Conservation (phyloP, 495 filamentous ascomycete species). For the Penicillium subrubescens region DNA sequence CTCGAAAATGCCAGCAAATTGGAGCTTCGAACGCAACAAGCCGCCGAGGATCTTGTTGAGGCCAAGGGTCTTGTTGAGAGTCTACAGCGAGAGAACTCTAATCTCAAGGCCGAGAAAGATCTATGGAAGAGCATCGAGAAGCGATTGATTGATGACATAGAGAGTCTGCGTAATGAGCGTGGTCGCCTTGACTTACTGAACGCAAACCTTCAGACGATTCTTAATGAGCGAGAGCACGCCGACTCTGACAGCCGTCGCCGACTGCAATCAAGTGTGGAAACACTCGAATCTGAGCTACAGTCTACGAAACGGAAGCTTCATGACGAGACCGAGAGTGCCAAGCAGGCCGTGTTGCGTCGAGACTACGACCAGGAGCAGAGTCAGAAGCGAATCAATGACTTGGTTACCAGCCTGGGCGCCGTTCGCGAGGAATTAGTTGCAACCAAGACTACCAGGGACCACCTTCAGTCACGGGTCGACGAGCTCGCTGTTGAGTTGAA, state of each 20-base stretch:
- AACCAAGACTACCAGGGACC: slow-evolving; percentile 81
- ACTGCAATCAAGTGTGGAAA: slow-evolving; percentile 73
- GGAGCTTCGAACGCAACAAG: slow-evolving; percentile 85
- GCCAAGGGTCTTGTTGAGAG: slow-evolving; percentile 78
- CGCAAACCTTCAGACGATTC: slow-evolving; percentile 76
- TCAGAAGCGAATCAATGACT: slow-evolving; percentile 87
- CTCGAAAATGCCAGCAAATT: slow-evolving; percentile 85
- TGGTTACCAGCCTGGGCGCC: slow-evolving; percentile 73
- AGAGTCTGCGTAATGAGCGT: slow-evolving; percentile 79
- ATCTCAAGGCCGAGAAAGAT: slow-evolving; percentile 89
- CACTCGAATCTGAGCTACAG: slow-evolving; percentile 74
- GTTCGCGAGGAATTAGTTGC: slow-evolving; percentile 81
- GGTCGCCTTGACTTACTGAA: slow-evolving; percentile 77
- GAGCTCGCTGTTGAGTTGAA: slow-evolving; percentile 86
- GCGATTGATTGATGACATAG: slow-evolving; percentile 82
- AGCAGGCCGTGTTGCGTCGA: slow-evolving; percentile 75
- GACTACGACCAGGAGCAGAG: slow-evolving; percentile 86
- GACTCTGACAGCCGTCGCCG: slow-evolving; percentile 80
- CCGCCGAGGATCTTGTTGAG: slow-evolving; percentile 90
- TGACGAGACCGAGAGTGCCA: slow-evolving; percentile 79
- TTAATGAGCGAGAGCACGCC: slow-evolving; percentile 85
- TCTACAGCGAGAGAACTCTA: slow-evolving; percentile 86
- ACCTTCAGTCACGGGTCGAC: slow-evolving; percentile 82
- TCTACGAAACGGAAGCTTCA: slow-evolving; percentile 80
- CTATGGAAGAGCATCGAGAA: slow-evolving; percentile 91